Percentiles rank a stretch among this genome's conserved stretches.
Conservation (phyloP, 1,284 basidiomycete genomes). For the Irpex rosettiformis region DNA sequence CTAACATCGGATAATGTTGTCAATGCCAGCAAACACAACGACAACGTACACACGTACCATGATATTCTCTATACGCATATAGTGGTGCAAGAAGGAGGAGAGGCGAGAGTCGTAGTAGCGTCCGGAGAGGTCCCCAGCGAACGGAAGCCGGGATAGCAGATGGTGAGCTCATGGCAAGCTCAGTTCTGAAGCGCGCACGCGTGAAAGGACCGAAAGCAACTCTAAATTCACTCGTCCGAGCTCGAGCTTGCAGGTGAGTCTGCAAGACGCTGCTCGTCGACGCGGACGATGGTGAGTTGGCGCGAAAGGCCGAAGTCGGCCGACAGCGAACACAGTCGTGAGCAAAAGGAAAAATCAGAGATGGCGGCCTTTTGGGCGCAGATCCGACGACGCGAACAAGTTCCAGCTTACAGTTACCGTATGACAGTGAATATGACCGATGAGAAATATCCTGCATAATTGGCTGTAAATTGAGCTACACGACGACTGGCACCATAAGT, state of each 20-base stretch:
- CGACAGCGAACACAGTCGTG: background rate
- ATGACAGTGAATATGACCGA: background rate
- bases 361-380: background rate
- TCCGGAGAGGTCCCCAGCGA: conserved; percentile 36
- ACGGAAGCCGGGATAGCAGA: conserved; percentile 9
- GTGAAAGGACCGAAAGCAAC: no score
- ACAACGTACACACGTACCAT: conserved; percentile 22
- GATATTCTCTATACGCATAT: conserved; percentile 29
- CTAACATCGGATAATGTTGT: conserved; percentile 20
- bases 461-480: no score
- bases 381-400: background rate
- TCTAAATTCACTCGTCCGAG: no score
- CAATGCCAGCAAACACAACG: background rate
- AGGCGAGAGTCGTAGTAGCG: conserved; percentile 32
- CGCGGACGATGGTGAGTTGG: background rate
- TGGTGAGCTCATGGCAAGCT: background rate
- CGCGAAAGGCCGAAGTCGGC: background rate
- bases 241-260: background rate
- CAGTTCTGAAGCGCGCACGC: background rate
- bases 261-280: background rate
- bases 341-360: background rate
- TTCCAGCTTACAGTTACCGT: background rate
- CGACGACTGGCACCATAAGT: no score
- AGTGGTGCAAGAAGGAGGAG: conserved; percentile 32
- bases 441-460: no score